phyloP scores from a whole-genome alignment of 768 basidiomycete genomes.

The Podaxis carcinomalis region DNA sequence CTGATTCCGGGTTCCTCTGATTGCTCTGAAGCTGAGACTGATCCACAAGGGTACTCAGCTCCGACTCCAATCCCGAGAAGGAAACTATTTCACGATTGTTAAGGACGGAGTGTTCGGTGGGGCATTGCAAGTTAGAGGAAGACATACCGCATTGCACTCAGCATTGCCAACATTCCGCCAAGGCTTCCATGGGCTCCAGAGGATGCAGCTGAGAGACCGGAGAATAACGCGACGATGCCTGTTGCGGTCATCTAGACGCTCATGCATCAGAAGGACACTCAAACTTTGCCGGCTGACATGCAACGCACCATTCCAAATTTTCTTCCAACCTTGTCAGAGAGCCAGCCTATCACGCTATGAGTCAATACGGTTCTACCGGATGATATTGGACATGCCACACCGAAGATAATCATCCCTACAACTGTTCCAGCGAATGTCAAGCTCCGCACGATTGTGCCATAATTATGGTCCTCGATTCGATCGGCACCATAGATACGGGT shows the following conservation, averaged over 20 bases:
- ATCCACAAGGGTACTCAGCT: constrained; percentile 88
- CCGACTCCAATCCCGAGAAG: constrained; percentile 86
- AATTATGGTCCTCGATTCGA: constrained; percentile 47
- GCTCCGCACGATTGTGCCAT: constrained; percentile 60
- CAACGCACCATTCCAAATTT: constrained; percentile 82
- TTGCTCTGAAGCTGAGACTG: constrained; percentile 85
- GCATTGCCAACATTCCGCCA: constrained; percentile 71
- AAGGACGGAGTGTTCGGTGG: neutral
- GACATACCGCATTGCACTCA: constrained; percentile 69
- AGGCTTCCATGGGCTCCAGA: constrained; percentile 71
- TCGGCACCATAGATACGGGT: constrained; percentile 63
- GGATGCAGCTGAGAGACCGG: constrained; percentile 77
- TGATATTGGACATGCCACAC: constrained; percentile 22
- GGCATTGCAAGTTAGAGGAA: neutral
- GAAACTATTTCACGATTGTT: constrained; percentile 46
- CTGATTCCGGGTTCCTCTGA: constrained; percentile 78
- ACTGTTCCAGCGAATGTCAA: constrained; percentile 82
- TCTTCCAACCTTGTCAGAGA: constrained; percentile 82
- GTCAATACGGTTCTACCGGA: neutral
- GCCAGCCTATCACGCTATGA: constrained; percentile 37
- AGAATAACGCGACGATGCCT: constrained; percentile 81
- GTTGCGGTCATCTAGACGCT: constrained; percentile 67
- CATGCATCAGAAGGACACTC: constrained; percentile 13
- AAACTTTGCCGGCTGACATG: neutral
- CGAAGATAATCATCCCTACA: constrained; percentile 81